Percentiles rank a stretch among this genome's conserved stretches.
These are phyloP conservation scores for Herpotrichia juniperi DNA, from an alignment of 2,329 filamentous ascomycete genomes.

Conservation along the genomic window DNA sequence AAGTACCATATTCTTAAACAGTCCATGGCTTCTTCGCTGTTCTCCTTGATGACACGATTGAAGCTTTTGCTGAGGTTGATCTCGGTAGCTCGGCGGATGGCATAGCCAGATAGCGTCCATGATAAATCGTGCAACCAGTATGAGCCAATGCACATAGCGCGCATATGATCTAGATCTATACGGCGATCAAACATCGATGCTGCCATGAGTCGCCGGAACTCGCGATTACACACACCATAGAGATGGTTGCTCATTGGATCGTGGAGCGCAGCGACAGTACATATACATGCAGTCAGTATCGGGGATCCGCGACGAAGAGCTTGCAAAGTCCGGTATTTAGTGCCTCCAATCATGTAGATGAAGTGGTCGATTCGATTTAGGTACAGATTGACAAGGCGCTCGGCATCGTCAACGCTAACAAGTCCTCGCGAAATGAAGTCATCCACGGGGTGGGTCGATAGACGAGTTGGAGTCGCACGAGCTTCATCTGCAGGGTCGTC, in stretches of 20 bases:
- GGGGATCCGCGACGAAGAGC: constrained; percentile 60
- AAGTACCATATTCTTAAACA: constrained; percentile 65
- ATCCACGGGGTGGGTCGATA: constrained; percentile 21
- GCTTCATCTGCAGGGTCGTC: constrained; percentile 50
- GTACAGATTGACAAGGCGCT: constrained; percentile 50
- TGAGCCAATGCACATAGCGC: constrained; percentile 65
- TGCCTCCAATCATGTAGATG: constrained; percentile 54
- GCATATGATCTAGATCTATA: constrained; percentile 63
- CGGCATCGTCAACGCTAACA: constrained; percentile 51
- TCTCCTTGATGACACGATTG: constrained; percentile 46
- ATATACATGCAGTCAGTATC: constrained; percentile 61
- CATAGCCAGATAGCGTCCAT: constrained; percentile 66
- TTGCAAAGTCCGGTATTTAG: constrained; percentile 53
- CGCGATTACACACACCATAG: constrained; percentile 61
- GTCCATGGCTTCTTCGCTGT: constrained; percentile 55
- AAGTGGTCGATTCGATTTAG: constrained; percentile 54
- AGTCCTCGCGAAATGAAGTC: constrained; percentile 60
- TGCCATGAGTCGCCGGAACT: constrained; percentile 63
- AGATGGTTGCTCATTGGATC: constrained; percentile 59
- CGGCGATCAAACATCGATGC: constrained; percentile 64
- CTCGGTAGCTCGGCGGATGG: constrained; percentile 58
- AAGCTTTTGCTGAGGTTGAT: constrained; percentile 54
- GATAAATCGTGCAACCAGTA: constrained; percentile 69
- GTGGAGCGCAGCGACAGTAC: constrained; percentile 65
- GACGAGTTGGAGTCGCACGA: constrained; percentile 8